phyloP scores from a whole-genome alignment of 75 land plant genomes.

The Cupressus sempervirens region DNA sequence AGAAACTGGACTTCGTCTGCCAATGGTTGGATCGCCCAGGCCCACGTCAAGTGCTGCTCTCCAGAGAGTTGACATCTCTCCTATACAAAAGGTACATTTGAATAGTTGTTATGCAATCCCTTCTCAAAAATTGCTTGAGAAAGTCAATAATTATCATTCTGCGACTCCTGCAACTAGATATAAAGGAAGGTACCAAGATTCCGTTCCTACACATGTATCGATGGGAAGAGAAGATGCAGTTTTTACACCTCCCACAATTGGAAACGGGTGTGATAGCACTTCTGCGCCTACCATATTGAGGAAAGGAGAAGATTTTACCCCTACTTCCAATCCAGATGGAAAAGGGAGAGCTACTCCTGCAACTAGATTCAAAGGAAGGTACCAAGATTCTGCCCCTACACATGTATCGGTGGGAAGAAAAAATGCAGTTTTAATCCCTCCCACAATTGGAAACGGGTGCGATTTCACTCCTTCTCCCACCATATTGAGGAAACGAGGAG shows the following conservation, averaged over 20 bases:
- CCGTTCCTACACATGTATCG: not conserved
- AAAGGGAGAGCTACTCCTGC: not conserved
- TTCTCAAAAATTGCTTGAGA: not conserved
- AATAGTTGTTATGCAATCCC: not conserved
- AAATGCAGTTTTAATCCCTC: not conserved
- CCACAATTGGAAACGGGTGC: not conserved
- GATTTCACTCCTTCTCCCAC: not conserved
- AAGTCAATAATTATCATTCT: not conserved
- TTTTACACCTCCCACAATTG: not conserved
- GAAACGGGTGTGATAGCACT: not conserved
- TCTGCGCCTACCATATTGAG: not conserved
- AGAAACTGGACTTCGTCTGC: not conserved
- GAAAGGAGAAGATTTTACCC: no score
- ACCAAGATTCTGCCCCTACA: slow-evolving; percentile 1
- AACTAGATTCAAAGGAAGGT: not conserved
- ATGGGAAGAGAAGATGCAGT: not conserved
- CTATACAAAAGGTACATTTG: slow-evolving; percentile 3
- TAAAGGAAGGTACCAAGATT: slow-evolving; percentile 1
- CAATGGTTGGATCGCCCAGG: not conserved
- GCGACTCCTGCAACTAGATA: not conserved
- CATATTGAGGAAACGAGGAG: no score
- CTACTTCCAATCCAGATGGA: not conserved
- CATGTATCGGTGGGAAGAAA: not conserved
- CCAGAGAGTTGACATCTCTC: not conserved
- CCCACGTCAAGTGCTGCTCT: not conserved